Percentiles rank a stretch among this genome's conserved stretches.
phyloP scores from a whole-genome alignment of 768 basidiomycete species.

The Zangia roseola region DNA sequence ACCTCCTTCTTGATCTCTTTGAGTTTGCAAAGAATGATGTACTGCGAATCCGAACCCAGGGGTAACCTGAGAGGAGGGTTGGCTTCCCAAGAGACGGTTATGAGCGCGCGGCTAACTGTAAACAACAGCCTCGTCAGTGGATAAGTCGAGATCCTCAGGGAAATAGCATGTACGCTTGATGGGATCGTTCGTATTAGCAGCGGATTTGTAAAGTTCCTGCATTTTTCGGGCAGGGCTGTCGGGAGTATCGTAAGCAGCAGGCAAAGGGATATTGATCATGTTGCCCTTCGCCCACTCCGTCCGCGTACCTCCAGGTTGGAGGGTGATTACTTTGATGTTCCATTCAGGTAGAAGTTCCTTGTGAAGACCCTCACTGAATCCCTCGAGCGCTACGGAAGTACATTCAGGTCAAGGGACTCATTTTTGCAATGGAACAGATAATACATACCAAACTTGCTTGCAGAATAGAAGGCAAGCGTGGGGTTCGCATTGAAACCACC shows the following conservation, averaged over 20 bases:
- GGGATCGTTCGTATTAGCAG: background rate
- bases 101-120: constrained; percentile 16
- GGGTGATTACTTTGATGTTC: constrained; percentile 26
- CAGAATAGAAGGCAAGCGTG: constrained; percentile 19
- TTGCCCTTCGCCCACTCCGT: constrained; percentile 22
- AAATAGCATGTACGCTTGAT: constrained; percentile 9
- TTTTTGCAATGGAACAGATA: too few relatives aligned
- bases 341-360: constrained; percentile 24
- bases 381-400: constrained; percentile 20
- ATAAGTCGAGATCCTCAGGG: background rate
- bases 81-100: constrained; percentile 15
- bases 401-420: background rate
- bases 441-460: constrained; percentile 23
- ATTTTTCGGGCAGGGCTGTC: constrained; percentile 16
- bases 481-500: constrained; percentile 18
- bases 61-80: constrained; percentile 23
- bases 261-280: constrained; percentile 15
- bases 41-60: constrained; percentile 20
- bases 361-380: constrained; percentile 24
- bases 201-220: constrained; percentile 5
- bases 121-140: background rate
- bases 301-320: constrained; percentile 21
- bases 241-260: constrained; percentile 14
- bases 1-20: constrained; percentile 15
- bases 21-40: constrained; percentile 14